Evolutionary conservation across 805 yeast species (phyloP).

Genomic region (Starmerella lactis-condensi): DNA sequence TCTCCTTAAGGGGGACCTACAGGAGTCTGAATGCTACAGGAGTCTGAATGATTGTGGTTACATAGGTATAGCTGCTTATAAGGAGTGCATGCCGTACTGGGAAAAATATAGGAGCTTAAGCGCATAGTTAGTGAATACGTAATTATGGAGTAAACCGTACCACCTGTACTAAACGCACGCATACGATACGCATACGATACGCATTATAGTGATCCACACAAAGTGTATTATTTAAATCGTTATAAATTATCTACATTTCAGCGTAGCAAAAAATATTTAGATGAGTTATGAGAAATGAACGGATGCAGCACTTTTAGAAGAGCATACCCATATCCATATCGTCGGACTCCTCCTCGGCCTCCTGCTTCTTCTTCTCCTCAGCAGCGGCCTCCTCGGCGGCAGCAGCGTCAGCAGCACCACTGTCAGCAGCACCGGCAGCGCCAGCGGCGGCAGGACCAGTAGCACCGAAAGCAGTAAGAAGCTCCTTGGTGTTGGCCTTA

Average conservation of each 20-base stretch:
- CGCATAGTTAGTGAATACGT: too few relatives aligned
- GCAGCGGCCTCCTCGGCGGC: conserved; percentile 38
- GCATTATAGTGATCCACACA: too few relatives aligned
- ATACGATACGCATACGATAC: too few relatives aligned
- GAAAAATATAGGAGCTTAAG: too few relatives aligned
- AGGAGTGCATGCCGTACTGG: too few relatives aligned
- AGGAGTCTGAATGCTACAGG: too few relatives aligned
- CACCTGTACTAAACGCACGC: too few relatives aligned
- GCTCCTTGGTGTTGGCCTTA: conserved; percentile 68
- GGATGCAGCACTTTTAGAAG: background rate
- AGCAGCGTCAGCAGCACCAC: conserved; percentile 36
- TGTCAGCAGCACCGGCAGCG: conserved; percentile 45
- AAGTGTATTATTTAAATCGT: background rate
- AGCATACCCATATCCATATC: conserved; percentile 89
- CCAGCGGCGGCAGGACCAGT: conserved; percentile 46
- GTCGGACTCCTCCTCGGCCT: conserved; percentile 29
- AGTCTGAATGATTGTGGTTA: too few relatives aligned
- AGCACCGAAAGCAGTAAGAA: conserved; percentile 47
- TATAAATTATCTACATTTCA: conserved; percentile 7
- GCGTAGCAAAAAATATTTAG: background rate
- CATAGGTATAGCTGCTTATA: too few relatives aligned
- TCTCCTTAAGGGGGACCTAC: too few relatives aligned
- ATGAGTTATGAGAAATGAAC: background rate
- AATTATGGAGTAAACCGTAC: too few relatives aligned
- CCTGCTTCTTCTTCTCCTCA: conserved; percentile 38